phyloP scores from a whole-genome alignment of 2,329 filamentous ascomycete species.

The Fragosphaeria purpurea region DNA sequence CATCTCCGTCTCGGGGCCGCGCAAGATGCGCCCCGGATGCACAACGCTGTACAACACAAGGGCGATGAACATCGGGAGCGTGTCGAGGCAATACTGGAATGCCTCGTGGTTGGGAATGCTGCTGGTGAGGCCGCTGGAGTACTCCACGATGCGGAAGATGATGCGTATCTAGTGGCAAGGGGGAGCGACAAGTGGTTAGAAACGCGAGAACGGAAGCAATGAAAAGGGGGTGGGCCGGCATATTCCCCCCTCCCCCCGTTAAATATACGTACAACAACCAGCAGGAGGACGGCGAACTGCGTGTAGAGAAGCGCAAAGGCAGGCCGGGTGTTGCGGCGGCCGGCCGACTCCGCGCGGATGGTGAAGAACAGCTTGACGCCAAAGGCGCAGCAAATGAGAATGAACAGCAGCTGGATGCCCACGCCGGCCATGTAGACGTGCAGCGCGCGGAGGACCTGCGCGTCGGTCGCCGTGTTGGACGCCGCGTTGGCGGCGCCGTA shows the following conservation, averaged over 20 bases:
- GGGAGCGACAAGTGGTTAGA: too few species aligned
- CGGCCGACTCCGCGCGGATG: slow-evolving; percentile 17
- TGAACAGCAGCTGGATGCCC: slow-evolving; percentile 17
- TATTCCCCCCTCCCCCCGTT: too few species aligned
- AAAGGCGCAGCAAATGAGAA: slow-evolving; percentile 27
- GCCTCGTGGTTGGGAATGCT: slow-evolving; percentile 32
- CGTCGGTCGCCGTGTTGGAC: background rate
- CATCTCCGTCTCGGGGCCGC: slow-evolving; percentile 36
- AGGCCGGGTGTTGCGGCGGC: background rate
- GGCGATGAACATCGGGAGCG: slow-evolving; percentile 44
- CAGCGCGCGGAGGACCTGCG: background rate
- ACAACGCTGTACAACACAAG: slow-evolving; percentile 30
- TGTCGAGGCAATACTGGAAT: slow-evolving; percentile 39
- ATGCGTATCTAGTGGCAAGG: slow-evolving; percentile 35
- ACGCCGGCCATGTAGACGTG: slow-evolving; percentile 11
- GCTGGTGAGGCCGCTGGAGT: slow-evolving; percentile 31
- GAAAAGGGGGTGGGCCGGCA: too few species aligned
- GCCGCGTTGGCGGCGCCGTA: slow-evolving; percentile 24
- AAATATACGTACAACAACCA: slow-evolving; percentile 1
- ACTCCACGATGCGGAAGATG: slow-evolving; percentile 51
- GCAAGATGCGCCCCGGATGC: slow-evolving; percentile 37
- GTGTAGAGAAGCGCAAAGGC: background rate
- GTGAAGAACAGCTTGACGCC: slow-evolving; percentile 17
- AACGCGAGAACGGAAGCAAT: too few species aligned
- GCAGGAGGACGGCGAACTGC: slow-evolving; percentile 5